These are phyloP conservation scores for Rhizomucor pusillus DNA, from an alignment of 371 early-diverging fungal genomes.

Conservation along the genomic window DNA sequence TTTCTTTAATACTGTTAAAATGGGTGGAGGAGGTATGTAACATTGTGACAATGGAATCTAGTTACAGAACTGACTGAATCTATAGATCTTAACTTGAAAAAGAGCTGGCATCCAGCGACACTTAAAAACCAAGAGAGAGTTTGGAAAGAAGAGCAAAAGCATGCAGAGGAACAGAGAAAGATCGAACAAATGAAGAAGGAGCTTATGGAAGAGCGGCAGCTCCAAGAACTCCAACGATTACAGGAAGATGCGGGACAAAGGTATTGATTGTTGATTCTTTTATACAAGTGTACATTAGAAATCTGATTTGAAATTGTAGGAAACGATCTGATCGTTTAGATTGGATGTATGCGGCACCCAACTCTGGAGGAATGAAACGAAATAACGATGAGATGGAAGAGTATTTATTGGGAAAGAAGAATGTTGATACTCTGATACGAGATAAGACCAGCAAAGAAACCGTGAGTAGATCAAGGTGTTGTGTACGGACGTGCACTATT, in stretches of 20 bases:
- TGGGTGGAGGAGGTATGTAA: no score
- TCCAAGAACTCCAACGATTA: conserved; percentile 81
- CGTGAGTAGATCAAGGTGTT: conserved; percentile 20
- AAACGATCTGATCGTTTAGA: conserved; percentile 78
- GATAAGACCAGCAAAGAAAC: conserved; percentile 45
- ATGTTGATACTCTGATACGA: conserved; percentile 71
- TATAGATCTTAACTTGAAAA: conserved; percentile 83
- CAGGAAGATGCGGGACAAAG: conserved; percentile 75
- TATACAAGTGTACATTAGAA: not conserved
- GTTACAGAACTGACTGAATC: no score
- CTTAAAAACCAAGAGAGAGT: conserved; percentile 88
- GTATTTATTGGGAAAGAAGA: conserved; percentile 86
- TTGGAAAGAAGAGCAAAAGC: conserved; percentile 86
- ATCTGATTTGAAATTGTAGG: conserved; percentile 28
- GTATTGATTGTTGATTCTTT: conserved; percentile 19
- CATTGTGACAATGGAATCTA: no score
- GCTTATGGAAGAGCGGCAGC: conserved; percentile 83
- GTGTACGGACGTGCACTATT: not conserved
- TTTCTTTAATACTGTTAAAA: no score
- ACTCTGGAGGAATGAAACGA: conserved; percentile 46
- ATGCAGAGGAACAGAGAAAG: conserved; percentile 82
- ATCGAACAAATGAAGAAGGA: conserved; percentile 90
- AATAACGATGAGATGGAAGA: conserved; percentile 78
- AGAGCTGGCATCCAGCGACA: conserved; percentile 96
- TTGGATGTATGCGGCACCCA: conserved; percentile 93